Base-by-base conservation (phyloP, 768 basidiomycete species). In the Gymnopilus dilepis region DNA sequence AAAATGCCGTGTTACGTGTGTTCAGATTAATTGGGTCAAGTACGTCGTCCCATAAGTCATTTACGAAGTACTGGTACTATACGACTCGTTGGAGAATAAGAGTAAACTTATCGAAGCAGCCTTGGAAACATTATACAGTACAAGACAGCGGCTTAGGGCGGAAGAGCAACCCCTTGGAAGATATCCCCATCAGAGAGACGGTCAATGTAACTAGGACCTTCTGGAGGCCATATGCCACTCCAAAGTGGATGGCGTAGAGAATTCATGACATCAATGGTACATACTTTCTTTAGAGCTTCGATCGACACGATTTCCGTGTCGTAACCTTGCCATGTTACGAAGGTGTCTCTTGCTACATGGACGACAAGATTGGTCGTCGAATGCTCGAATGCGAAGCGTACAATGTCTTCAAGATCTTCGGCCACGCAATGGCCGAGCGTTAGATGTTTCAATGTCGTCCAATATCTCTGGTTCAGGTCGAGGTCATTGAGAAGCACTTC, bases 171-270 rank as follows among this genome's bases (percentile, higher is more conserved):
- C n/a, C n/a, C n/a, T n/a, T n/a, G n/a, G n/a, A n/a, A n/a, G n/a
- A n/a, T n/a, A n/a, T n/a, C 33, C 45, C 54, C 54, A 61, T 61
- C 56, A 34, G 55, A 57, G 19, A 41, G 40, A 41, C 11, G 15
- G 8, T 41, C 40, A 8, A n/a, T 41, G 40, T 1, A 6, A n/a
- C 17, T 41, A n/a, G 7, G 19, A n/a, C 8, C 17, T n/a, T 21
- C 11, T 6, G 9, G 9, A 3, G 40, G 40, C 40, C 40, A 41
- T n/a, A n/a, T 17, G 9, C 40, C 40, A n/a, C 40, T 41, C 40
- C 40, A 41, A n/a, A 21, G 11, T n/a, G 40, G 40, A 41, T 41
- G 15, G 34, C 34, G 34, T 6, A 41, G 7, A n/a, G 40, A 41
- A 41, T 41, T 13, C 19, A 41, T 41, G 17, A 17, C 15, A n/a